These are phyloP conservation scores for Fusarium brevicatenulatum DNA, from an alignment of 2,329 filamentous ascomycete genomes.

Conservation along the genomic window DNA sequence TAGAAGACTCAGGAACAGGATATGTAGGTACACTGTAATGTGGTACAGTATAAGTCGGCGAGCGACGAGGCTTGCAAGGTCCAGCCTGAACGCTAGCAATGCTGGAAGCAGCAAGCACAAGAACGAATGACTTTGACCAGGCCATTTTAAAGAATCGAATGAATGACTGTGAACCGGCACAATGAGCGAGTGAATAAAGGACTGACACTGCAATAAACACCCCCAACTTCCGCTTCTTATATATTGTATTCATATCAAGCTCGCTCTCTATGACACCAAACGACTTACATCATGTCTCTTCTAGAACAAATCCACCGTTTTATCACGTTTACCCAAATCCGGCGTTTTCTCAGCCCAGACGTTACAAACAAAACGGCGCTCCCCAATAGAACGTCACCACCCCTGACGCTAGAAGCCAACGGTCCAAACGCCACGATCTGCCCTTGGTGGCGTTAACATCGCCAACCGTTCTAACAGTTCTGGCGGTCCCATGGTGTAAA, in stretches of 20 bases:
- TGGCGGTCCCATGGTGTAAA: background rate
- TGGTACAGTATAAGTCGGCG: slow-evolving; percentile 11
- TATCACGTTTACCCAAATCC: slow-evolving; percentile 23
- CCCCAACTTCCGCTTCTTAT: background rate
- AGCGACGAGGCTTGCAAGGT: slow-evolving; percentile 30
- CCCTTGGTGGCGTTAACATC: slow-evolving; percentile 25
- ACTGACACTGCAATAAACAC: background rate
- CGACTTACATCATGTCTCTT: slow-evolving; percentile 15
- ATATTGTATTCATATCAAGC: slow-evolving; percentile 8
- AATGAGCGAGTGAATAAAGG: slow-evolving; percentile 2
- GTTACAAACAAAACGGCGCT: slow-evolving; percentile 21
- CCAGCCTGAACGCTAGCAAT: slow-evolving; percentile 14
- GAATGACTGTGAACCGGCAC: slow-evolving; percentile 19
- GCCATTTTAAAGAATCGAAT: slow-evolving; percentile 21
- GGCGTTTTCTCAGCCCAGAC: slow-evolving; percentile 13
- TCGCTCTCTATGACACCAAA: background rate
- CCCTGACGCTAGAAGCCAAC: slow-evolving; percentile 30
- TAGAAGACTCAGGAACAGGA: slow-evolving; percentile 10
- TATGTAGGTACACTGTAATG: slow-evolving; percentile 19
- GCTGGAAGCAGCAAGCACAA: slow-evolving; percentile 16
- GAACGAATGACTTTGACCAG: slow-evolving; percentile 29
- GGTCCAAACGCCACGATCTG: slow-evolving; percentile 30
- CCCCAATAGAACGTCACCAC: slow-evolving; percentile 5
- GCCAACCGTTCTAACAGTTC: slow-evolving; percentile 12
- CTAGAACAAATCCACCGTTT: slow-evolving; percentile 14